Evolutionary conservation across 306 rosid genomes (phyloP), one percentile per base, ranked within the genome.

Genomic region (Corylus americana): DNA sequence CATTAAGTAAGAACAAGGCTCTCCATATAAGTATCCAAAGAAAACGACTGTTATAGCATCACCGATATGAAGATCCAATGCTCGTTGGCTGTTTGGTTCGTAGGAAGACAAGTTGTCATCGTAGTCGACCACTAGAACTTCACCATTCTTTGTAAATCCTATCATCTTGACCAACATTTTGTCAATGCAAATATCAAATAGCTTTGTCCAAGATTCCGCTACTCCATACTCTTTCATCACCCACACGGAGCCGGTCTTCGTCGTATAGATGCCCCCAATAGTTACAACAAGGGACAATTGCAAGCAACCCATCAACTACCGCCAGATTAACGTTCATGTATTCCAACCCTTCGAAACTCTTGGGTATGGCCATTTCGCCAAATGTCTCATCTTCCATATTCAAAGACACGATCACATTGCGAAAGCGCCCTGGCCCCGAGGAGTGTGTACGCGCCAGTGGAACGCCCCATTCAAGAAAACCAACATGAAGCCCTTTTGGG

Each of bases 211-310:
- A 22, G 67, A 61, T 4, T 27, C 67, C 17, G 35, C 67, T 11
- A 61, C 17, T 61, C 39, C 67, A 61, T 61, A 61, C 37, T 61
- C 39, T 61, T 61, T 61, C 67, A 61, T 61, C 67, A 61, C 67
- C 67, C 67, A 61, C 31, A 61, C 67, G 29, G 67, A 61, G 67
- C 25, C 13, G 27, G 37, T 10, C 8, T 0, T 7, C 11, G 0
- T 14, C 29, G 4, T 1, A 0, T 10, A 0, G 42, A 37, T 37
- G 6, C 42, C 42, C 16, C 16, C 35, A 31, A 31, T 1, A 4
- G 0, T 4, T 1, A 1, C 11, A 25, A 61, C 67, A 61, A 11
- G 67, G 67, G 67, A 61, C 67, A 61, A 61, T 17, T 6, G 67
- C 67, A 61, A 61, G 67, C 67, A 27, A 61, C 39, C 67, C 67